These are phyloP conservation scores for Glaciozyma antarctica DNA, from an alignment of 768 basidiomycete genomes.

Conservation along the genomic window DNA sequence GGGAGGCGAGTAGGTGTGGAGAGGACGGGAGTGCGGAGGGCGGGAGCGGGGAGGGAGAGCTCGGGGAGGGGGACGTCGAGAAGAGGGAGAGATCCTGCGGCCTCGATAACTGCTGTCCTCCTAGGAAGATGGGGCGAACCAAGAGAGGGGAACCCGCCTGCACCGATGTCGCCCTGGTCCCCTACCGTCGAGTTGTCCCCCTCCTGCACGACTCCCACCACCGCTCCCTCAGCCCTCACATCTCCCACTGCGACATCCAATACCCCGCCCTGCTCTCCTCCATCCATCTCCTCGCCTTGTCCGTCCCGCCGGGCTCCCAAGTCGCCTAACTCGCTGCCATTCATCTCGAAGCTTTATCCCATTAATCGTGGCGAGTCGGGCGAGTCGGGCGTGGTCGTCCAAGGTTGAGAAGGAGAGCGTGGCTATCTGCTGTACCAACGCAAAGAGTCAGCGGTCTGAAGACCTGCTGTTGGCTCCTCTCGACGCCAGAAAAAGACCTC, in stretches of 20 bases:
- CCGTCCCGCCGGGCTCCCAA: slow-evolving; percentile 8
- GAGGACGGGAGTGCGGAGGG: neutral
- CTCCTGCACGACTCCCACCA: too few relatives aligned
- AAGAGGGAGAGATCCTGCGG: slow-evolving; percentile 19
- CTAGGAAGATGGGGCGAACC: too few relatives aligned
- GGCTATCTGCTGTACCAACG: neutral
- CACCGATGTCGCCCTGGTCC: too few relatives aligned
- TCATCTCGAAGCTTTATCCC: slow-evolving; percentile 11
- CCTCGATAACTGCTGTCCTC: too few relatives aligned
- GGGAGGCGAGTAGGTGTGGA: neutral
- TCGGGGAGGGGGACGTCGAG: neutral
- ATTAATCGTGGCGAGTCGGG: slow-evolving; percentile 7
- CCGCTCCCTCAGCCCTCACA: too few relatives aligned
- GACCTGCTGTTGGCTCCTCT: neutral
- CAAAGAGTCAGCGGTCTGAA: neutral
- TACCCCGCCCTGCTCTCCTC: slow-evolving; percentile 13
- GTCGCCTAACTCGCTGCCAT: slow-evolving; percentile 11
- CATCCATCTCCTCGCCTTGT: slow-evolving; percentile 7
- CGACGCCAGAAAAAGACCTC: too few relatives aligned
- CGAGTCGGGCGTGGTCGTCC: neutral
- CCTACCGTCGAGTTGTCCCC: too few relatives aligned
- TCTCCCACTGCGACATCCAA: slow-evolving; percentile 1
- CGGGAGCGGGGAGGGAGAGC: slow-evolving; percentile 8
- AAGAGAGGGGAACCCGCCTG: too few relatives aligned
- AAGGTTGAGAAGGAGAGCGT: neutral